Percentiles rank a stretch among this genome's conserved stretches.
phyloP scores from a whole-genome alignment of 371 early-diverging fungal species.

The Mortierella sp. region DNA sequence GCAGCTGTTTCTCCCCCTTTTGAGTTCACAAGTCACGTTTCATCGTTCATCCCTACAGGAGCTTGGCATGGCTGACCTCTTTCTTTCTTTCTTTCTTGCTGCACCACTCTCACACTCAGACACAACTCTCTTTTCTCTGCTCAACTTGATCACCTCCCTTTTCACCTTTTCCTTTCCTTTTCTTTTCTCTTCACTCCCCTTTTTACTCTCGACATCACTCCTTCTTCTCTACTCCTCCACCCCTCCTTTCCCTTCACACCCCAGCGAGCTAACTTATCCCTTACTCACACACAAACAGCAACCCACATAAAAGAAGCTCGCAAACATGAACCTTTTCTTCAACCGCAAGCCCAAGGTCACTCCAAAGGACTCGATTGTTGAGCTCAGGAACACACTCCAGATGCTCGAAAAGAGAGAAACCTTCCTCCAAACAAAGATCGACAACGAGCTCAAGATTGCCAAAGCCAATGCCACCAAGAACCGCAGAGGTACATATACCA shows the following conservation, averaged over 20 bases:
- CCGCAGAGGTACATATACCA: slow-evolving; percentile 76
- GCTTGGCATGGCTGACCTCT: not conserved
- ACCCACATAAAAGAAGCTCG: not conserved
- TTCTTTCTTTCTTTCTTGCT: not conserved
- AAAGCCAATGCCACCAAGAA: slow-evolving; percentile 94
- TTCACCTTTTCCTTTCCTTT: not conserved
- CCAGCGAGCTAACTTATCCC: not conserved
- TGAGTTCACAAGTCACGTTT: not conserved
- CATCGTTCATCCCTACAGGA: not conserved
- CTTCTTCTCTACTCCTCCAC: not conserved
- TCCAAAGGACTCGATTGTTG: slow-evolving; percentile 96
- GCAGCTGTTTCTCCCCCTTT: not conserved
- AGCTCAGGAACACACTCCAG: slow-evolving; percentile 89
- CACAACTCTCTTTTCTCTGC: not conserved
- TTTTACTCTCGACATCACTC: not conserved
- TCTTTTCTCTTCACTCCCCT: not conserved
- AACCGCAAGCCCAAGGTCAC: slow-evolving; percentile 84
- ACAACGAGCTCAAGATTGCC: slow-evolving; percentile 90
- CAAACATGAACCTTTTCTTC: slow-evolving; percentile 87
- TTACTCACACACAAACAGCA: not conserved
- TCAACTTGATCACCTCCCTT: not conserved
- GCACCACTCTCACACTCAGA: not conserved
- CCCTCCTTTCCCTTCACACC: not conserved
- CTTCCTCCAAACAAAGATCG: slow-evolving; percentile 89
- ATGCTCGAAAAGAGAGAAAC: slow-evolving; percentile 96